These are phyloP conservation scores for Fusarium sp. DNA, from an alignment of 2,329 filamentous ascomycete genomes.

Conservation along the genomic window DNA sequence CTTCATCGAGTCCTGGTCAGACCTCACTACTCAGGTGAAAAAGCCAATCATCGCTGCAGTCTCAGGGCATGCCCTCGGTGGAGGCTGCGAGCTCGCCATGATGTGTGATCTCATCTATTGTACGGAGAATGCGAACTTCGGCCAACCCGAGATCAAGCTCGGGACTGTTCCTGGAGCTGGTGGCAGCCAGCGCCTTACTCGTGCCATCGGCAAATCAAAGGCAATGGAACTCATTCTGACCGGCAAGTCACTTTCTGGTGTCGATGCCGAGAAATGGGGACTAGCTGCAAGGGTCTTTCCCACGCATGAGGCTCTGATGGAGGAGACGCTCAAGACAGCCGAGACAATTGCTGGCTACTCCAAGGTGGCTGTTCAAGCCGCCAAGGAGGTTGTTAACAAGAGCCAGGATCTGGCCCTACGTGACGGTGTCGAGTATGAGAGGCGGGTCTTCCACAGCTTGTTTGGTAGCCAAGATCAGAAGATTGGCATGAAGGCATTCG, in stretches of 20 bases:
- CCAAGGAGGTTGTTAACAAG: slow-evolving; percentile 99
- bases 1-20: slow-evolving; percentile 96
- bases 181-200: slow-evolving; percentile 87
- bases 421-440: slow-evolving; percentile 95
- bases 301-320: slow-evolving; percentile 82
- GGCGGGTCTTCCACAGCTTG: slow-evolving; percentile 88
- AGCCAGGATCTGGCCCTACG: slow-evolving; percentile 88
- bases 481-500: slow-evolving; percentile 95
- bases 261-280: slow-evolving; percentile 89
- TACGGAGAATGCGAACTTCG: slow-evolving; percentile 85
- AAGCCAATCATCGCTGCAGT: slow-evolving; percentile 96
- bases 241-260: slow-evolving; percentile 82
- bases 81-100: slow-evolving; percentile 95
- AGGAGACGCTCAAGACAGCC: slow-evolving; percentile 82
- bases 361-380: slow-evolving; percentile 85
- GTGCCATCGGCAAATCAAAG: slow-evolving; percentile 82
- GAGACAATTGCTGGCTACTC: slow-evolving; percentile 90
- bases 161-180: slow-evolving; percentile 93
- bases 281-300: slow-evolving; percentile 85
- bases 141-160: slow-evolving; percentile 96
- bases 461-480: slow-evolving; percentile 98
- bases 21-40: slow-evolving; percentile 83
- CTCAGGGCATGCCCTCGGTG: slow-evolving; percentile 92
- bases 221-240: slow-evolving; percentile 94
- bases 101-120: slow-evolving; percentile 98